Percentiles rank a stretch among this genome's conserved stretches.
Evolutionary conservation across 2,329 filamentous ascomycete species (phyloP).

Genomic region (Ambrosiella cleistominuta): DNA sequence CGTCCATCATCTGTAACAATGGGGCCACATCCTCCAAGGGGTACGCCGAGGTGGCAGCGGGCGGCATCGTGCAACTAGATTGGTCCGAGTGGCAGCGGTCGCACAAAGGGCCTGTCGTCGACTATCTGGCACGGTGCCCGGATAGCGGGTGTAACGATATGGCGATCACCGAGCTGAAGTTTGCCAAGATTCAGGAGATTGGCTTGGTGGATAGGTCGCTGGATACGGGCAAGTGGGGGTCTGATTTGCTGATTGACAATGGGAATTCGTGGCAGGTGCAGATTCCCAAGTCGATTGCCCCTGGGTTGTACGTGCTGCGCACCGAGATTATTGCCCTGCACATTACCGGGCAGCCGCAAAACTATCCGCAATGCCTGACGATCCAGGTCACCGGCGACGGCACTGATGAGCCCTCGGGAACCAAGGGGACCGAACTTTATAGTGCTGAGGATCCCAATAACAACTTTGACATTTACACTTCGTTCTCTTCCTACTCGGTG

Average conservation of each 20-base stretch:
- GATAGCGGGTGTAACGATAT: conserved; percentile 32
- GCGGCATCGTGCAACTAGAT: conserved; percentile 37
- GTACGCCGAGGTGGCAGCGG: conserved; percentile 35
- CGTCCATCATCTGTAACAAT: conserved; percentile 33
- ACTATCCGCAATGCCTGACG: conserved; percentile 36
- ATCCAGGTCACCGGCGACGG: conserved; percentile 28
- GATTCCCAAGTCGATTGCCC: conserved; percentile 28
- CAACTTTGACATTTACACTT: conserved; percentile 21
- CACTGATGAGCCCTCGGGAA: conserved; percentile 16
- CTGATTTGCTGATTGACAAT: conserved; percentile 32
- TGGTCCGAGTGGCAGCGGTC: conserved; percentile 50
- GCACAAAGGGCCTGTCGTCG: conserved; percentile 43
- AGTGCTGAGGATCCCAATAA: conserved; percentile 20
- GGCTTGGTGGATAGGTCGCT: conserved; percentile 30
- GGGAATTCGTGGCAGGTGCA: conserved; percentile 29
- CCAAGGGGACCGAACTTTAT: conserved; percentile 23
- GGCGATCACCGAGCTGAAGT: conserved; percentile 33
- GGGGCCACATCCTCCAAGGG: conserved; percentile 23
- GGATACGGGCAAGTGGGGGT: conserved; percentile 34
- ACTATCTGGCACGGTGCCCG: conserved; percentile 40
- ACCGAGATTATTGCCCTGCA: conserved; percentile 40
- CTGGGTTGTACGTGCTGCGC: conserved; percentile 37
- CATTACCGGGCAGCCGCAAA: conserved; percentile 28
- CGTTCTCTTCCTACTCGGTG: conserved; percentile 3
- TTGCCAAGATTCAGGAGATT: conserved; percentile 40